These are phyloP conservation scores for Apocynum venetum DNA, from an alignment of 257 asterid species.

Conservation along the genomic window DNA sequence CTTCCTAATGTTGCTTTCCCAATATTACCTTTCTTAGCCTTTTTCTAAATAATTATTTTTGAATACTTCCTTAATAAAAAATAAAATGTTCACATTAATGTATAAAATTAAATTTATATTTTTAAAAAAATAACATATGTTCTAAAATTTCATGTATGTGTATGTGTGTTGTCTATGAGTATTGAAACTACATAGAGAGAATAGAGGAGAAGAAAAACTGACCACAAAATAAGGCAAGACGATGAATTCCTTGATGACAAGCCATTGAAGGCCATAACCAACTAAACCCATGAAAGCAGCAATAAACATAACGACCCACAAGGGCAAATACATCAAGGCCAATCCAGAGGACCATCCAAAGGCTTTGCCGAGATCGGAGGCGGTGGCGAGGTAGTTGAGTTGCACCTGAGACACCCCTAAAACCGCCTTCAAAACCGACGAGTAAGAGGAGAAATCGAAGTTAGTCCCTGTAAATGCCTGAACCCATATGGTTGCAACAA, in stretches of 20 bases:
- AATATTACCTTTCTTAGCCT: no score
- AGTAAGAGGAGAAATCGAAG: constrained; percentile 86
- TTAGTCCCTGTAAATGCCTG: constrained; percentile 93
- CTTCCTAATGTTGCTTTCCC: no score
- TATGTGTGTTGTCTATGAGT: no score
- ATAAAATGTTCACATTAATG: no score
- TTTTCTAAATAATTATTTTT: no score
- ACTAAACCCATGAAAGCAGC: constrained; percentile 78
- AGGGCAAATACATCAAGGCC: constrained; percentile 61
- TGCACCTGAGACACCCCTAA: constrained; percentile 78
- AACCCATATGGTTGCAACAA: constrained; percentile 76
- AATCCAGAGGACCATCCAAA: constrained; percentile 91
- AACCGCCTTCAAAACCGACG: constrained; percentile 66
- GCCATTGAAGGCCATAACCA: constrained; percentile 91
- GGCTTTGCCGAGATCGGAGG: constrained; percentile 87
- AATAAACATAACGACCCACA: constrained; percentile 65
- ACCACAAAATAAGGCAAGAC: constrained; percentile 78
- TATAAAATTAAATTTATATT: no score
- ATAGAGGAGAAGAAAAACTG: constrained; percentile 26
- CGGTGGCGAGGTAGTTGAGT: constrained; percentile 80
- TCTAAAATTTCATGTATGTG: no score
- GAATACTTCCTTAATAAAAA: no score
- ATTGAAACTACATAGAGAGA: not conserved
- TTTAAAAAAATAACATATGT: no score
- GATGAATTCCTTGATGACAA: constrained; percentile 42